Evolutionary conservation across 768 basidiomycete genomes (phyloP).

Genomic region (Lactarius sanguifluus): DNA sequence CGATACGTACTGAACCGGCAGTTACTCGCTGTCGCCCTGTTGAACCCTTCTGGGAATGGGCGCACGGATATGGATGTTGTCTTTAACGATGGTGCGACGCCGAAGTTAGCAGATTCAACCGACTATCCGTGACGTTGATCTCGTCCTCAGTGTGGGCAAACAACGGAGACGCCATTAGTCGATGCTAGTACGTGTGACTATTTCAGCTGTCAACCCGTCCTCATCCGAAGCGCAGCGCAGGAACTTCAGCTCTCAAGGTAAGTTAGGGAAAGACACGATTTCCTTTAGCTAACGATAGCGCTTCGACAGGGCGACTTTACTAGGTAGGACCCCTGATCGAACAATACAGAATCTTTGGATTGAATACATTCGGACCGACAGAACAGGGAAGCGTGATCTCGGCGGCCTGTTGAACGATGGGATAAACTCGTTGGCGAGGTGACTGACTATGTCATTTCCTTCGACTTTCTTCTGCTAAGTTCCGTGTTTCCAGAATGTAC

Average conservation of each 20-base stretch:
- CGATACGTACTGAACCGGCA: constrained; percentile 77
- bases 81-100: constrained; percentile 69
- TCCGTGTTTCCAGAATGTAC: constrained; percentile 58
- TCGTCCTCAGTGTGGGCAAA: constrained; percentile 84
- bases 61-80: constrained; percentile 65
- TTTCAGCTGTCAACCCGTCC: neutral
- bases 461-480: constrained; percentile 10
- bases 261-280: constrained; percentile 31
- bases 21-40: constrained; percentile 68
- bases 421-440: constrained; percentile 89
- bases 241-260: constrained; percentile 94
- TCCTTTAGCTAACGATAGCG: constrained; percentile 13
- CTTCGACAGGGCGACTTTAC: constrained; percentile 76
- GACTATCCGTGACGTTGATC: constrained; percentile 8
- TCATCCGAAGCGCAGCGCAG: constrained; percentile 57
- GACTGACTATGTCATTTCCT: constrained; percentile 15
- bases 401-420: constrained; percentile 93
- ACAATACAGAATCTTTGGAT: neutral
- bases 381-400: constrained; percentile 95
- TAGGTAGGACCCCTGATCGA: constrained; percentile 44
- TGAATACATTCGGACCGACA: constrained; percentile 33
- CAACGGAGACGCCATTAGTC: constrained; percentile 93
- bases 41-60: constrained; percentile 51
- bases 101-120: neutral
- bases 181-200: constrained; percentile 64